Evolutionary conservation across 2,329 filamentous ascomycete species (phyloP), one percentile per base, ranked within the genome.

Genomic region (Penicillium nordicum): DNA sequence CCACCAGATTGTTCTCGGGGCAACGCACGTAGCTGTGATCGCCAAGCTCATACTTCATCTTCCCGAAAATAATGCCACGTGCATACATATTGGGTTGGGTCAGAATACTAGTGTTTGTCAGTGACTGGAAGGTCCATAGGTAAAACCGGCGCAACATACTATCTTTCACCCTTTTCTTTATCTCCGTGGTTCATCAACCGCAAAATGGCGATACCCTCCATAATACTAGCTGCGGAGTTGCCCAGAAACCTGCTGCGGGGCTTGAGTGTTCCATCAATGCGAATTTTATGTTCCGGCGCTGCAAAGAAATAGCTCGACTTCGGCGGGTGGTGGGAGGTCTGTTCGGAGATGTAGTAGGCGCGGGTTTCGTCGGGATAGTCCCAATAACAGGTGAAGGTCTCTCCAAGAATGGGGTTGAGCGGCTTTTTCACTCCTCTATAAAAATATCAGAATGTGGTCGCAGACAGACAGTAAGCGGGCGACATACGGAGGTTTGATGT

Each of bases 1-100:
- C 93, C 27, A 86, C 84, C 18, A 99, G 81, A 56, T 92, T 88
- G 18, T 91, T 84, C 72, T 97, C 93, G 0, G 93, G 91, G 73
- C 94, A 97, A 63, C 88, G 84, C 21, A 99, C 90, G 67, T 92
- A 90, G 72, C 92, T 96, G 78, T 96, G 92, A 72, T 97, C 93
- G 62, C 93, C 94, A 8, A 99, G 85, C 78, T 99, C 94, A 75
- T 97, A 99, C 75, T 97, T 97, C 94, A 99, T 97, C 75, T 97
- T 97, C 46, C 94, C 94, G 69, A 99, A 97, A 9, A 99, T 80
- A 58, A 99, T 97, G 36, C 94, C 93, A 60, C 94, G 85, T 23
- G 93, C 94, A 74, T 99, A 99, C 92, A 99, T 99, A 78, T 99
- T 99, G 18, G 94, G 94, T 70, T 99, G 94, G 5, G 94, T 97